These are phyloP conservation scores for Ceratobasidium sp. DNA, from an alignment of 1,284 basidiomycete species.

Conservation along the genomic window DNA sequence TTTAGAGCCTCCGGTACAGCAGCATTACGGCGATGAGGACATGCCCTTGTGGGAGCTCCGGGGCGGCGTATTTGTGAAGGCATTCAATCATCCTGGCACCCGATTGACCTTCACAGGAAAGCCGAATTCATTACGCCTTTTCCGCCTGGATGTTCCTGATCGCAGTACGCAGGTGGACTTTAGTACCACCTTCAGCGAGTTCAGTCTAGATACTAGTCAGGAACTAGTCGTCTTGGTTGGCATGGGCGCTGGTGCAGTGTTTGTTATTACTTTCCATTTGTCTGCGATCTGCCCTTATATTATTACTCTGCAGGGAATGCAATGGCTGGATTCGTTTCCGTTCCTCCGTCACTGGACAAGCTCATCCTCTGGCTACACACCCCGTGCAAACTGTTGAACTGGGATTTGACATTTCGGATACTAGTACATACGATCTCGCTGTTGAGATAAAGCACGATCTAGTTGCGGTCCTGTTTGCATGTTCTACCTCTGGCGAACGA, in stretches of 20 bases:
- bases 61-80: background rate
- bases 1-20: background rate
- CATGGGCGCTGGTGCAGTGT: background rate
- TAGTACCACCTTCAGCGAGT: background rate
- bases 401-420: background rate
- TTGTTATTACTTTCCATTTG: background rate
- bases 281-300: background rate
- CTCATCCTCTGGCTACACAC: slow-evolving; percentile 20
- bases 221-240: slow-evolving; percentile 2
- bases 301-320: background rate
- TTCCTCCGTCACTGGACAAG: background rate
- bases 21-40: background rate
- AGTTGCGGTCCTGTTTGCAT: slow-evolving; percentile 10
- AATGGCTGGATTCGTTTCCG: slow-evolving; percentile 6
- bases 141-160: background rate
- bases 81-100: background rate
- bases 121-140: background rate
- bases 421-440: background rate
- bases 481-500: background rate
- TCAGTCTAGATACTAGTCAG: slow-evolving; percentile 11
- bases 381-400: background rate
- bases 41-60: background rate
- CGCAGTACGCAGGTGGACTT: background rate
- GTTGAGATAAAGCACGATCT: slow-evolving; percentile 27
- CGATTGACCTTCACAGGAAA: too few species aligned